Conservation (phyloP, 2,329 filamentous ascomycete genomes). For the Pseudogymnoascus sp. region DNA sequence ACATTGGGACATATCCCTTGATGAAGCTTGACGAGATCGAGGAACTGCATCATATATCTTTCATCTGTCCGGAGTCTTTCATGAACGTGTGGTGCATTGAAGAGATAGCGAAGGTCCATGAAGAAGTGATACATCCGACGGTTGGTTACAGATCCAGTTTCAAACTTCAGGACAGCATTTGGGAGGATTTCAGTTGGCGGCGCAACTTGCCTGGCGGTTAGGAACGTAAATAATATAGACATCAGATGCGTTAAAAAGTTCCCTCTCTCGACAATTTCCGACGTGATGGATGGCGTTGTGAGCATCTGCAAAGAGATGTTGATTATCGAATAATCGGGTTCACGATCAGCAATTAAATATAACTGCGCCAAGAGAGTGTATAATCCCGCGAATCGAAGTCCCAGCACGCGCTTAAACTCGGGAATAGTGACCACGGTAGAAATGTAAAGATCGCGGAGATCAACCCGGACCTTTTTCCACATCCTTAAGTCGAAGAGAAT, state of each 20-base stretch:
- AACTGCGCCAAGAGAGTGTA: slow-evolving; percentile 91
- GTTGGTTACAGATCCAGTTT: slow-evolving; percentile 91
- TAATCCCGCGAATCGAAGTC: slow-evolving; percentile 85
- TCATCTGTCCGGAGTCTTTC: slow-evolving; percentile 73
- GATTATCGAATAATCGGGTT: slow-evolving; percentile 97
- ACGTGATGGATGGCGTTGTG: slow-evolving; percentile 92
- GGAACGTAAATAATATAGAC: slow-evolving; percentile 94
- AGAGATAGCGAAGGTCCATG: slow-evolving; percentile 83
- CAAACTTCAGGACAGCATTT: slow-evolving; percentile 80
- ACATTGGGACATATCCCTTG: slow-evolving; percentile 96
- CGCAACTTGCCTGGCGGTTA: slow-evolving; percentile 91
- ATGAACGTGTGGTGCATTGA: slow-evolving; percentile 82
- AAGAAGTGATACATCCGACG: slow-evolving; percentile 97
- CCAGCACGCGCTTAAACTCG: slow-evolving; percentile 89
- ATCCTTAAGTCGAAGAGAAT: slow-evolving; percentile 89
- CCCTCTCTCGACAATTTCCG: slow-evolving; percentile 86
- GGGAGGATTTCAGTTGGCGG: slow-evolving; percentile 85
- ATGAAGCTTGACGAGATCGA: slow-evolving; percentile 91
- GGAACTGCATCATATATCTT: slow-evolving; percentile 85
- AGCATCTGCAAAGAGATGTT: slow-evolving; percentile 95
- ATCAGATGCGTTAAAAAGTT: slow-evolving; percentile 95
- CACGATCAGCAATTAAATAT: slow-evolving; percentile 90
- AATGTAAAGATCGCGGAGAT: slow-evolving; percentile 88
- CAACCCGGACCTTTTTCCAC: slow-evolving; percentile 92
- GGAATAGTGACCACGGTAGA: slow-evolving; percentile 93